Evolutionary conservation across 371 early-diverging fungal genomes (phyloP).

Genomic region (Haplosporangium sp.): DNA sequence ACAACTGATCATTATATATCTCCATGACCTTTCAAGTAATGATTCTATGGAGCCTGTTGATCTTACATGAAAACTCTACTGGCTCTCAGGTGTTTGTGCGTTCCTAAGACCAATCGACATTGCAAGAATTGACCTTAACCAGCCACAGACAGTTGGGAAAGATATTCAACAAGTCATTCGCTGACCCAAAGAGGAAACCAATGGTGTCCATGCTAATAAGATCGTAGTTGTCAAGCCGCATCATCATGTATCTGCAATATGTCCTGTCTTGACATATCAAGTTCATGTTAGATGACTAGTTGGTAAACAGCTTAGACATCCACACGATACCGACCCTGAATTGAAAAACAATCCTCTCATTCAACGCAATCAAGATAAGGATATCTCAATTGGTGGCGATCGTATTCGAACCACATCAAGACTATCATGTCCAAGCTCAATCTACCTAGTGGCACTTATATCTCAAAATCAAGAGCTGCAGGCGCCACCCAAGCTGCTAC

Average conservation of each 20-base stretch:
- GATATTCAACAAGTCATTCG: neutral
- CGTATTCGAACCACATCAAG: constrained; percentile 3
- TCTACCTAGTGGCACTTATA: neutral
- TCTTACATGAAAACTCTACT: neutral
- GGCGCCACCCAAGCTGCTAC: neutral
- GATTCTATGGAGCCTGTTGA: neutral
- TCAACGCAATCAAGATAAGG: neutral
- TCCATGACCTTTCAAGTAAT: neutral
- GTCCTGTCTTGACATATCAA: neutral
- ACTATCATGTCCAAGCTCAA: neutral
- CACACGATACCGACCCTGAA: neutral
- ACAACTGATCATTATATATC: neutral
- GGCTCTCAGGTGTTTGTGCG: neutral
- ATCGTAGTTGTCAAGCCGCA: too few species aligned
- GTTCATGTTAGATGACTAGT: neutral
- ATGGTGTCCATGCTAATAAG: neutral
- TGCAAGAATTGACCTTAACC: neutral
- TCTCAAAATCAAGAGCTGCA: neutral
- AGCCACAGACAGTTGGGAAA: too few species aligned
- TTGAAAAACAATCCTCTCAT: neutral
- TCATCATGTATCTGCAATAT: neutral
- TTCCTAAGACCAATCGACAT: neutral
- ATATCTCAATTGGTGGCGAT: neutral
- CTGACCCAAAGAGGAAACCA: neutral
- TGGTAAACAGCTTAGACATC: neutral